Conservation (phyloP, 768 basidiomycete species). For the Boletus tomentosulus region DNA sequence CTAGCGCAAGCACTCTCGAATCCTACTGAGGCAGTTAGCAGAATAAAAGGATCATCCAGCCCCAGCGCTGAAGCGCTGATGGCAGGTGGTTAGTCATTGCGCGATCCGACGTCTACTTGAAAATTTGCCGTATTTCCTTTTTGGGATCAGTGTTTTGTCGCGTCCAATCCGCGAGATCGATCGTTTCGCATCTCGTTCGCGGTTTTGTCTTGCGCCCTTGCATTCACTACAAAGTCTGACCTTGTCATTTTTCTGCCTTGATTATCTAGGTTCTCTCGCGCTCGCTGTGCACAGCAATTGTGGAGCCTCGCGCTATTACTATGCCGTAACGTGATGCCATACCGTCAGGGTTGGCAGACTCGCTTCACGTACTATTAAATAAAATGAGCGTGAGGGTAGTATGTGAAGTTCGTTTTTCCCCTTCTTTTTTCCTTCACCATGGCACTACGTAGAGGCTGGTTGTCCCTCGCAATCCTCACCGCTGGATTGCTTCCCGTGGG, state of each 20-base stretch:
- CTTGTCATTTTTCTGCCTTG: neutral
- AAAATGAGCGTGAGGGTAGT: neutral
- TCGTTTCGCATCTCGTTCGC: too few species aligned
- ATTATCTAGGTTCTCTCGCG: neutral
- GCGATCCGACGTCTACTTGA: neutral
- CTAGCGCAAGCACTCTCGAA: too few species aligned
- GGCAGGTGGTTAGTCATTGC: too few species aligned
- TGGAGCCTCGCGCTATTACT: neutral
- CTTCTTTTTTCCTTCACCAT: slow-evolving; percentile 5
- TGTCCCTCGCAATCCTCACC: slow-evolving; percentile 16
- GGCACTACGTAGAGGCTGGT: slow-evolving; percentile 7
- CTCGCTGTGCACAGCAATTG: neutral
- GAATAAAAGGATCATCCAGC: too few species aligned
- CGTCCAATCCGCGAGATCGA: neutral
- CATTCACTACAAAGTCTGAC: neutral
- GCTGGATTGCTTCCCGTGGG: slow-evolving; percentile 13
- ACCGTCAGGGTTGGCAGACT: slow-evolving; percentile 1
- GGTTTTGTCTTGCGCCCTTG: neutral
- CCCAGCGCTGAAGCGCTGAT: too few species aligned
- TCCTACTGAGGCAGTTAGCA: too few species aligned
- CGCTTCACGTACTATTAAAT: neutral
- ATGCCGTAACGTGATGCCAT: slow-evolving; percentile 2
- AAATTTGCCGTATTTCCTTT: neutral
- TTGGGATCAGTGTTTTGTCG: neutral
- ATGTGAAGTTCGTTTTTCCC: neutral